Base-by-base conservation (phyloP, 306 rosid genomes). In the Inga leiocalycina region DNA sequence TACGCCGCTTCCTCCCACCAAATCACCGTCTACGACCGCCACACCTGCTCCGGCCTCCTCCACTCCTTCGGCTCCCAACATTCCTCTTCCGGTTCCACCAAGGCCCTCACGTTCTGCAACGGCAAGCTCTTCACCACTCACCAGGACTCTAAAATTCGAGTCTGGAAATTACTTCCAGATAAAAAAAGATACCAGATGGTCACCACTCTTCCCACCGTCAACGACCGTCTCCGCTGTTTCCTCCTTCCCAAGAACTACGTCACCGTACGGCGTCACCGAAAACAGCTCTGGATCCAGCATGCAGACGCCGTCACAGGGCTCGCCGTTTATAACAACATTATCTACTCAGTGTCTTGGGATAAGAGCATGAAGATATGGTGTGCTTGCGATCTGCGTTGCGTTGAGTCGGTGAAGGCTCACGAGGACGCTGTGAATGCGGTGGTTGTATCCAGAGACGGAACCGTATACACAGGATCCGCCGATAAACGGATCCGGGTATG, bases 321-420 rank as follows among this genome's bases (percentile, higher is more conserved):
- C 44, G 92, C 93, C 30, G 94, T 91, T 4, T 37, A 79, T 2
- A 56, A 86, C 84, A 91, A 89, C 20, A 65, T 89, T 15, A 88
- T 96, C 20, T 96, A 93, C 79, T 96, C 99, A 3, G 97, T 96
- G 34, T 96, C 99, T 5, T 96, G 99, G 99, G 99, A 96, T 45
- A 87, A 84, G 85, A 91, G 87, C 39, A 79, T 96, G 65, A 96
- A 96, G 78, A 78, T 96, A 61, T 96, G 99, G 97, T 80, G 94
- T 5, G 82, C 85, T 9, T 87, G 94, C 2, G 89, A 90, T 77
- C 92, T 90, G 37, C 92, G 97, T 2, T 96, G 98, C 51, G 17
- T 87, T 2, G 97, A 96, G 85, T 92, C 98, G 0, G 80, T 96
- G 2, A 87, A 75, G 65, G 98, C 94, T 1, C 99, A 96, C 87